Base-by-base conservation (phyloP, 345 rosid species). In the Sisymbrium altissimum region DNA sequence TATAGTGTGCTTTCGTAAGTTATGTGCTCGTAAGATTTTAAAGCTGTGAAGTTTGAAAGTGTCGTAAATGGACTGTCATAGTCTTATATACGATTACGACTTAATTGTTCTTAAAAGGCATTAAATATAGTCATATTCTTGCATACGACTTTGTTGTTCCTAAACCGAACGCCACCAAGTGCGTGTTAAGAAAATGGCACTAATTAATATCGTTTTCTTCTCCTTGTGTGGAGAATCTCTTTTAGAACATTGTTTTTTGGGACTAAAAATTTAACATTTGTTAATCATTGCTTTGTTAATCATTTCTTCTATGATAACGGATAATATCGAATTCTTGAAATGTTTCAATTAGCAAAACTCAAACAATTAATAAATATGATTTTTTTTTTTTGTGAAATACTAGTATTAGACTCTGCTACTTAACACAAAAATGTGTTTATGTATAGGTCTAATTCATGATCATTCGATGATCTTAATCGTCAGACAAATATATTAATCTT, bases 41-140 rank as follows among this genome's bases (percentile, higher is more conserved):
- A 58, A 58, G 73, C 15, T 48, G 18, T 66, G 30, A 58, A 32
- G 73, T 68, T 61, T 75, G 60, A 40, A 72, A 52, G 30, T 29
- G 19, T 40, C 68, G 50, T 52, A 33, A 32, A 68, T 68, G 13
- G 39, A 74, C 25, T 38, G 68, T 43, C 62, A 38, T 40, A 49
- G 53, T 67, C 63, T 39, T 48, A 35, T 9, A 66, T 29, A 59
- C 49, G 32, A 68, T 68, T 61, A 52, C 17, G 69, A 68, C 56
- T 75, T 61, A 68, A 68, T 41, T 59, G 63, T 59, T 68, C 41
- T 60, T 68, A 60, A 68, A 50, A 60, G 48, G 1, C 64, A 60
- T 60, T 75, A 5, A 67, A 75, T 60, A 57, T 38, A 30, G 44
- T 74, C 66, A 74, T 57, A 59, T 19, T 67, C 36, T 58, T 59